Evolutionary conservation across 2,329 filamentous ascomycete genomes (phyloP).

Genomic region (Neofusicoccum ribis): DNA sequence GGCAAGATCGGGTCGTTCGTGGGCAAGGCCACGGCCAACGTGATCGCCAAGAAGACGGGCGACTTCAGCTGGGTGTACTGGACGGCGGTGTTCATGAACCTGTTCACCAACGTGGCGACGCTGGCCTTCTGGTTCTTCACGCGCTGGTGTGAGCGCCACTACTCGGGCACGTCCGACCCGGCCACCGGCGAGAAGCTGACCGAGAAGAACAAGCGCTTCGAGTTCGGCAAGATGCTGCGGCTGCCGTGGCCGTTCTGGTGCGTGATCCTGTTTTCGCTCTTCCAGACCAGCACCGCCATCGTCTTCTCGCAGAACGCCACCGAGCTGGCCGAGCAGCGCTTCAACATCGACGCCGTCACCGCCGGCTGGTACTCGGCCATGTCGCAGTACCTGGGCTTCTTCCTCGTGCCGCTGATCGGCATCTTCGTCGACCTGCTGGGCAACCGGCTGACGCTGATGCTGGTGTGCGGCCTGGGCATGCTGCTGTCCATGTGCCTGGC

Average conservation of each 20-base stretch:
- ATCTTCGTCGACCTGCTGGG: constrained; percentile 59
- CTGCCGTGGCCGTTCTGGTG: constrained; percentile 63
- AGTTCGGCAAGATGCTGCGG: constrained; percentile 56
- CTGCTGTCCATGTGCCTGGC: constrained; percentile 56
- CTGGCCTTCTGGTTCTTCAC: constrained; percentile 59
- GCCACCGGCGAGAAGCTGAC: constrained; percentile 62
- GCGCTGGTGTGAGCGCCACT: constrained; percentile 51
- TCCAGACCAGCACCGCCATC: constrained; percentile 57
- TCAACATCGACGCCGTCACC: constrained; percentile 54
- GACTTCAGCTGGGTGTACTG: constrained; percentile 65
- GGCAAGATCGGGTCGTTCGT: constrained; percentile 63
- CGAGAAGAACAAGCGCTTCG: constrained; percentile 46
- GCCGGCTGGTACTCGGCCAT: constrained; percentile 63
- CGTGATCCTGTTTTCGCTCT: constrained; percentile 56
- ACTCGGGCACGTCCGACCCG: constrained; percentile 50
- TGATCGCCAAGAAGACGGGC: constrained; percentile 59
- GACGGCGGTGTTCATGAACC: constrained; percentile 63
- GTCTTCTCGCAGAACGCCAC: constrained; percentile 61
- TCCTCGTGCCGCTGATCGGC: constrained; percentile 58
- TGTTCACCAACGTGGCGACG: constrained; percentile 61
- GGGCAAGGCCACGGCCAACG: constrained; percentile 60
- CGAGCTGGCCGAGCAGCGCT: constrained; percentile 61
- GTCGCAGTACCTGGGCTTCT: constrained; percentile 59
- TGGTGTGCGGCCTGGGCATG: constrained; percentile 52
- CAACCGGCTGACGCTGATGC: constrained; percentile 50